A percentile compares a stretch with the other conserved stretches of the same genome.
Evolutionary conservation across 306 rosid genomes (phyloP).

Genomic region (Psophocarpus tetragonolobus): DNA sequence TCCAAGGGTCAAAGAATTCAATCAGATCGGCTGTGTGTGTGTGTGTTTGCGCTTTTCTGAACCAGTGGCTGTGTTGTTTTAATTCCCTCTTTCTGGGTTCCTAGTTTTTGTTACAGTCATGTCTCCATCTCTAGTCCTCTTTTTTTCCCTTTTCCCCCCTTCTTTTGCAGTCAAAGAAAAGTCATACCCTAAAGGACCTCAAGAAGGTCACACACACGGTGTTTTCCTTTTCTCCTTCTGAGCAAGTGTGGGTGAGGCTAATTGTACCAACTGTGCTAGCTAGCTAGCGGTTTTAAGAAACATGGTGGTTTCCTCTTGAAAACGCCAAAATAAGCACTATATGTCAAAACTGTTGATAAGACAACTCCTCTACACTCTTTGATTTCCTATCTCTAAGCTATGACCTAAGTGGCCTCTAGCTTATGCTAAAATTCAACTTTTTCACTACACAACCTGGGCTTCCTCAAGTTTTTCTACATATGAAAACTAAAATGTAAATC

Average conservation of each 20-base stretch:
- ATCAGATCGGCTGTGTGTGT: conserved; percentile 40
- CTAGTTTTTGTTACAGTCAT: conserved; percentile 49
- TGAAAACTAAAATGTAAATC: conserved; percentile 16
- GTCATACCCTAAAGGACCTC: conserved; percentile 53
- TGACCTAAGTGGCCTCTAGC: conserved; percentile 41
- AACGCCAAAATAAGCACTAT: conserved; percentile 47
- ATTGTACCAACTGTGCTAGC: conserved; percentile 30
- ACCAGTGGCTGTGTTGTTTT: conserved; percentile 30
- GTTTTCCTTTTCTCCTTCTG: conserved; percentile 17
- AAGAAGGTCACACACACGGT: conserved; percentile 30
- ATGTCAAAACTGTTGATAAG: conserved; percentile 51
- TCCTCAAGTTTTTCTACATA: conserved; percentile 13
- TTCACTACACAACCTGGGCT: background rate
- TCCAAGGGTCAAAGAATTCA: conserved; percentile 22
- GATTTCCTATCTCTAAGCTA: conserved; percentile 37
- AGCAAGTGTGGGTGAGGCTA: conserved; percentile 28
- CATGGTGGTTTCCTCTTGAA: conserved; percentile 28
- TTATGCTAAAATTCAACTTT: background rate
- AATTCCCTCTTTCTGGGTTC: conserved; percentile 36
- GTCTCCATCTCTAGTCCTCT: conserved; percentile 75
- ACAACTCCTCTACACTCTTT: conserved; percentile 52
- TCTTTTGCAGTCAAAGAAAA: conserved; percentile 77
- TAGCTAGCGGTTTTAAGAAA: conserved; percentile 28
- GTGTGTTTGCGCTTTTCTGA: conserved; percentile 26
- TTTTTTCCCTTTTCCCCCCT: conserved; percentile 24